Conservation (phyloP, 2,329 filamentous ascomycete genomes). For the Penicillium nordicum region DNA sequence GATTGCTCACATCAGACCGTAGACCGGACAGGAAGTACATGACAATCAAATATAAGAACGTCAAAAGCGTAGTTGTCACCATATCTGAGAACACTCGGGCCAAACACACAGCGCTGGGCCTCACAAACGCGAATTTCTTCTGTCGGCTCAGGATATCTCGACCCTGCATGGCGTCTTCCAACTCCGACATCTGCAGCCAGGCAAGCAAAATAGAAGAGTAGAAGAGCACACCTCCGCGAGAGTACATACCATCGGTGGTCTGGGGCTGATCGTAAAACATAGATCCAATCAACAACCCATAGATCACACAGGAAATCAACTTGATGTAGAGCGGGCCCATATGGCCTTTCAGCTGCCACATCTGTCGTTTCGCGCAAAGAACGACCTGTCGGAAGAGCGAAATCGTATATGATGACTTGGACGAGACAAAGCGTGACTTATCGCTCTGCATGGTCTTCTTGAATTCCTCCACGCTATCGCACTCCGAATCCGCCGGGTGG, state of each 20-base stretch:
- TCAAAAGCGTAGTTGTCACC: constrained; percentile 51
- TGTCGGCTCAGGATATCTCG: constrained; percentile 64
- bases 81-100: constrained; percentile 58
- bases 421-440: constrained; percentile 50
- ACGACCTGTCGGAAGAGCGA: constrained; percentile 65
- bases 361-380: constrained; percentile 60
- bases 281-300: constrained; percentile 67
- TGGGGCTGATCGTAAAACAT: constrained; percentile 65
- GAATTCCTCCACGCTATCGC: constrained; percentile 45
- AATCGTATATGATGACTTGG: constrained; percentile 70
- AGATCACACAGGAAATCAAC: constrained; percentile 67
- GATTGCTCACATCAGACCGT: constrained; percentile 24
- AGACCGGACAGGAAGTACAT: constrained; percentile 59
- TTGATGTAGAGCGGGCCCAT: constrained; percentile 68
- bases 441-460: constrained; percentile 59
- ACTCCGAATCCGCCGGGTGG: constrained; percentile 42
- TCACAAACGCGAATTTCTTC: constrained; percentile 61
- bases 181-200: constrained; percentile 69
- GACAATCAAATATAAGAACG: constrained; percentile 55
- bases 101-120: constrained; percentile 58
- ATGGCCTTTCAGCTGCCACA: constrained; percentile 72
- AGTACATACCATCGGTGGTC: constrained; percentile 57
- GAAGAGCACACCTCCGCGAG: constrained; percentile 58
- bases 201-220: constrained; percentile 60
- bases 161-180: constrained; percentile 70